A percentile compares a stretch with the other conserved stretches of the same genome.
Conservation (phyloP, 192 early-diverging fungal species). For the Mortierella alpina region DNA sequence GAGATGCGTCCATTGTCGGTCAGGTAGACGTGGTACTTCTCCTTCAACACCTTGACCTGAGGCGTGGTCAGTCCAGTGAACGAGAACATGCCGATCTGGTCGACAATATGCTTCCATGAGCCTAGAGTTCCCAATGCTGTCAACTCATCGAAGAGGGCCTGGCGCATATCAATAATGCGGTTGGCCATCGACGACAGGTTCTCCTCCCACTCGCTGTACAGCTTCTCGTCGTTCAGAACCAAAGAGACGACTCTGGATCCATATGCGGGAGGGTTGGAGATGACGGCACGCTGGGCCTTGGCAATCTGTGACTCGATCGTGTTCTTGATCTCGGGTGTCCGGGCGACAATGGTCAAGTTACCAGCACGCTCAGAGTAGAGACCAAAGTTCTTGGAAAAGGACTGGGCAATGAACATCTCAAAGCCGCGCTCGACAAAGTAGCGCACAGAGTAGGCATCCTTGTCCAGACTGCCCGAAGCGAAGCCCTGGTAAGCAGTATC, state of each 20-base stretch:
- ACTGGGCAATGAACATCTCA: constrained; percentile 91
- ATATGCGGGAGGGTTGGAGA: constrained; percentile 91
- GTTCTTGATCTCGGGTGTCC: constrained; percentile 60
- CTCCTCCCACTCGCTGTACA: constrained; percentile 87
- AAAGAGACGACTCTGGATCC: constrained; percentile 88
- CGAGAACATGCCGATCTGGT: constrained; percentile 99
- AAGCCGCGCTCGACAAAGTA: constrained; percentile 94
- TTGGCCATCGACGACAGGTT: constrained; percentile 85
- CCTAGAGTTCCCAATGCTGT: constrained; percentile 85
- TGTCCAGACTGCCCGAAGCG: constrained; percentile 90
- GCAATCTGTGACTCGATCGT: constrained; percentile 85
- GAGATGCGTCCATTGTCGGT: constrained; percentile 95
- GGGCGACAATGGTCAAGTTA: constrained; percentile 81
- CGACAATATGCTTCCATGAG: constrained; percentile 93
- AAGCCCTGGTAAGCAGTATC: constrained; percentile 99
- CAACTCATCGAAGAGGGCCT: constrained; percentile 72
- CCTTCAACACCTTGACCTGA: constrained; percentile 84
- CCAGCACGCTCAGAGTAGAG: constrained; percentile 94
- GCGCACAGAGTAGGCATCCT: constrained; percentile 92
- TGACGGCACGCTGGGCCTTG: constrained; percentile 83
- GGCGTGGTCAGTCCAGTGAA: constrained; percentile 85
- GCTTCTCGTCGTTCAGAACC: constrained; percentile 84
- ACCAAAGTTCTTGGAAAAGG: constrained; percentile 99
- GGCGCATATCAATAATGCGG: constrained; percentile 92
- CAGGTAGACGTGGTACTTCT: constrained; percentile 93